Conservation (phyloP, 257 asterid species). For the Lavandula angustifolia region DNA sequence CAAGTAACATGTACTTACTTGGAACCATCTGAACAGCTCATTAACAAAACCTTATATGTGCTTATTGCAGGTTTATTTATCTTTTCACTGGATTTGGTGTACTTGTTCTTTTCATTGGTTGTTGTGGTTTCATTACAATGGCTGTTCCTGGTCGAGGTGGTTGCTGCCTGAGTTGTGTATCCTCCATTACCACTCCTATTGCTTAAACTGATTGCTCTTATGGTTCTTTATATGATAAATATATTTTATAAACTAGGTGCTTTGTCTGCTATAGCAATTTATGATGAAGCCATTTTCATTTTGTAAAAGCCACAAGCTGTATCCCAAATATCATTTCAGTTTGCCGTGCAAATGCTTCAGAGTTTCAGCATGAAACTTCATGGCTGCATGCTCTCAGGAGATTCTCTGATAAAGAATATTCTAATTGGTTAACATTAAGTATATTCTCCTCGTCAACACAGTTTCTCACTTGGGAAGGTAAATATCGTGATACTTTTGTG, state of each 20-base stretch:
- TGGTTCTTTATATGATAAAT: slow-evolving; percentile 3
- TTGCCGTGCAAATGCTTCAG: background rate
- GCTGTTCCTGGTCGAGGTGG: slow-evolving; percentile 64
- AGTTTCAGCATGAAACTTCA: slow-evolving; percentile 5
- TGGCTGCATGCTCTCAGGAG: background rate
- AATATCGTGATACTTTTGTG: background rate
- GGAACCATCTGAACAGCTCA: too few species aligned
- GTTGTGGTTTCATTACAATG: slow-evolving; percentile 88
- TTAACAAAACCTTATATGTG: slow-evolving; percentile 8
- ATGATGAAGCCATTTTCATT: background rate
- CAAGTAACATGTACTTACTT: background rate
- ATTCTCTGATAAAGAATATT: too few species aligned
- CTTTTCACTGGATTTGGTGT: slow-evolving; percentile 78
- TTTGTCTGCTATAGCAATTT: background rate
- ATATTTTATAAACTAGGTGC: slow-evolving; percentile 6
- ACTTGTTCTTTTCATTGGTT: slow-evolving; percentile 66
- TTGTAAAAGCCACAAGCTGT: background rate
- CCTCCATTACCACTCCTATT: slow-evolving; percentile 42
- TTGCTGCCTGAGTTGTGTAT: slow-evolving; percentile 96
- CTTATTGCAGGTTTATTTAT: slow-evolving; percentile 83
- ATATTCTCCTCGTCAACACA: background rate
- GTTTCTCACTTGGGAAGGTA: slow-evolving; percentile 1
- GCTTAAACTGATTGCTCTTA: background rate
- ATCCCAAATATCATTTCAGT: background rate
- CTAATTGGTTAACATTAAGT: background rate